Percentiles rank a stretch among this genome's conserved stretches.
phyloP scores from a whole-genome alignment of 1,284 basidiomycete genomes.

The Austroboletus novae-zelandiae region DNA sequence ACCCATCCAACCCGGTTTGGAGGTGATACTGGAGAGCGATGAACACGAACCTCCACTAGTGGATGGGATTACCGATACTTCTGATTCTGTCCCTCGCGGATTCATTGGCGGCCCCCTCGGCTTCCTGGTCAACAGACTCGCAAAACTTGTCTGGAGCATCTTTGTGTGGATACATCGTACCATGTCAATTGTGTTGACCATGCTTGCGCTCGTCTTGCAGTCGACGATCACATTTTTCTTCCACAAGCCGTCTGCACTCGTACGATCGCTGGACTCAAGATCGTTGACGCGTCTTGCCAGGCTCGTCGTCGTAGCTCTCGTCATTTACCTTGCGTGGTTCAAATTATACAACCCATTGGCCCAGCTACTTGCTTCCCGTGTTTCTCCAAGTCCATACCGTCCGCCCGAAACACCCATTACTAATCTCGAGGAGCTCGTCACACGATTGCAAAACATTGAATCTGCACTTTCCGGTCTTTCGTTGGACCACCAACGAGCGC shows the following conservation, averaged over 20 bases:
- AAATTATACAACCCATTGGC: conserved; percentile 36
- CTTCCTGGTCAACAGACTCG: conserved; percentile 38
- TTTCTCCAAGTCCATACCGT: conserved; percentile 31
- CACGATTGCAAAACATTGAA: conserved; percentile 67
- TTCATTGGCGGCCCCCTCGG: conserved; percentile 50
- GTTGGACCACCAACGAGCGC: conserved; percentile 49
- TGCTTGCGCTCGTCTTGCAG: conserved; percentile 46
- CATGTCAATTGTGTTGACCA: conserved; percentile 24
- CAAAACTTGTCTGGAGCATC: conserved; percentile 38
- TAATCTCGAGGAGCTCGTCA: conserved; percentile 68
- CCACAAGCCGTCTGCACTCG: conserved; percentile 44
- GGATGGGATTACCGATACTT: conserved; percentile 29
- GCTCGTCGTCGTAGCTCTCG: conserved; percentile 36
- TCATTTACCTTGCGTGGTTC: conserved; percentile 43
- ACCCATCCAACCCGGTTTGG: conserved; percentile 48
- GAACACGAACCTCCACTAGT: conserved; percentile 38
- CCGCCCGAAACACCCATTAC: conserved; percentile 60
- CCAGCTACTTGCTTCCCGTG: conserved; percentile 23
- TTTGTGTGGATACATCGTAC: conserved; percentile 35
- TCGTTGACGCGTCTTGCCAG: conserved; percentile 36
- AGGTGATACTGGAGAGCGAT: conserved; percentile 57
- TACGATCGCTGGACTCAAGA: conserved; percentile 30
- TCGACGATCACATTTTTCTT: conserved; percentile 38
- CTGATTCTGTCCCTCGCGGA: conserved; percentile 22
- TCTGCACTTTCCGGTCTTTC: conserved; percentile 56